Conservation (phyloP, 352 stramenopile species). For the Globisporangium takayamanum region DNA sequence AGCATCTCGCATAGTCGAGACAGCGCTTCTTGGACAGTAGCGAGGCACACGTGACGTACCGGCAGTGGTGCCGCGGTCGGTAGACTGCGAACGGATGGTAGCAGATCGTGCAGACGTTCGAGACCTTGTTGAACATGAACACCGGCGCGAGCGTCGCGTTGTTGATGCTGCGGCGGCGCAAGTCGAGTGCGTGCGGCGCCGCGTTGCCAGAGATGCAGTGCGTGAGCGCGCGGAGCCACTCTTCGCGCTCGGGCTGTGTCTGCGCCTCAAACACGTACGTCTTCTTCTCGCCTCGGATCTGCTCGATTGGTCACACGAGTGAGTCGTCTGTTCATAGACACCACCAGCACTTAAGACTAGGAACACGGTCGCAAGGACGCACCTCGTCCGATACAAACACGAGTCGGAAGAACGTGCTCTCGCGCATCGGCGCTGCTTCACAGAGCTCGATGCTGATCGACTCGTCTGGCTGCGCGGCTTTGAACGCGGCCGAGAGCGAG, state of each 20-base stretch:
- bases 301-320: background rate
- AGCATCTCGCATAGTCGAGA: background rate
- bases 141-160: constrained; percentile 72
- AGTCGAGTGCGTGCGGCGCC: constrained; percentile 31
- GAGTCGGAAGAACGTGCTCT: constrained; percentile 49
- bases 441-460: constrained; percentile 57
- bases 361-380: background rate
- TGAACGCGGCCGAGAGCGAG: constrained; percentile 62
- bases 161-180: constrained; percentile 66
- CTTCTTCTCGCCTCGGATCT: constrained; percentile 29
- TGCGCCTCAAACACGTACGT: constrained; percentile 68
- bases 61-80: constrained; percentile 76
- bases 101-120: constrained; percentile 82
- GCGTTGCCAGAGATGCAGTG: constrained; percentile 66
- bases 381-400: constrained; percentile 35
- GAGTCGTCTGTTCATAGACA: constrained; percentile 13
- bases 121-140: constrained; percentile 85
- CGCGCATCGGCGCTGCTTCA: constrained; percentile 40
- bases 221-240: constrained; percentile 74
- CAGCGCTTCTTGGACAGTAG: background rate
- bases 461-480: constrained; percentile 57
- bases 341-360: too few relatives aligned
- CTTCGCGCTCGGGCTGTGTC: constrained; percentile 52
- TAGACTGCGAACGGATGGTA: constrained; percentile 79
- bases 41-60: constrained; percentile 24